Conservation (phyloP, 805 yeast species). For the Nakazawaea siamensis region DNA sequence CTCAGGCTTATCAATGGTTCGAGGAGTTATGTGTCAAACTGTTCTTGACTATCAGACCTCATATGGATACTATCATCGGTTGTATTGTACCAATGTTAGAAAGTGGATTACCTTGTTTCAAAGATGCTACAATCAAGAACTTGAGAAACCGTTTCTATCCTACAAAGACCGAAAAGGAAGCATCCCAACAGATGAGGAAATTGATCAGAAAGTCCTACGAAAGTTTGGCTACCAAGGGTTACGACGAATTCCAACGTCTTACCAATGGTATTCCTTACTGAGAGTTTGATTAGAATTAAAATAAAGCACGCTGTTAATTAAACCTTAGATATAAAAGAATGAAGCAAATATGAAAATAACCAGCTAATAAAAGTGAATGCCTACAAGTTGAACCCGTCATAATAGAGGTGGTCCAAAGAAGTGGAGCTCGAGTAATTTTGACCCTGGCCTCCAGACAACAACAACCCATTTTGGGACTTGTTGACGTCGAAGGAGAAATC, state of each 20-base stretch:
- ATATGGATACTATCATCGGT: slow-evolving; percentile 75
- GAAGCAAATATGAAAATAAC: too few species aligned
- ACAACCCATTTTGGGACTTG: too few species aligned
- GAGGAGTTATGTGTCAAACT: slow-evolving; percentile 94
- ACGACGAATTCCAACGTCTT: slow-evolving; percentile 93
- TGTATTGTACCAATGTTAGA: slow-evolving; percentile 90
- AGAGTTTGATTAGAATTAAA: too few species aligned
- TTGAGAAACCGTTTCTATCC: slow-evolving; percentile 76
- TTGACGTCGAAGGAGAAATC: too few species aligned
- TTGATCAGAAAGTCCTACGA: slow-evolving; percentile 78
- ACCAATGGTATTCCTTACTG: slow-evolving; percentile 98
- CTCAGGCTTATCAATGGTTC: slow-evolving; percentile 88
- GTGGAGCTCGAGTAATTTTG: background rate
- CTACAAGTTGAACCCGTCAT: background rate
- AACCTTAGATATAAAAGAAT: background rate
- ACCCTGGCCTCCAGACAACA: too few species aligned
- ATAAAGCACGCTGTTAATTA: too few species aligned
- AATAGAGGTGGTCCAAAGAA: slow-evolving; percentile 1
- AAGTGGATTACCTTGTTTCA: slow-evolving; percentile 94
- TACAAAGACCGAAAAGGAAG: slow-evolving; percentile 73
- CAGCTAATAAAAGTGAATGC: background rate
- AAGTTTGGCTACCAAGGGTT: slow-evolving; percentile 84
- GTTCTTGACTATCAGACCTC: slow-evolving; percentile 79
- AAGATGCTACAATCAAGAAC: slow-evolving; percentile 76
- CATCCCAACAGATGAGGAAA: slow-evolving; percentile 67